Evolutionary conservation across 768 basidiomycete species (phyloP).

Genomic region (Russula foetens): DNA sequence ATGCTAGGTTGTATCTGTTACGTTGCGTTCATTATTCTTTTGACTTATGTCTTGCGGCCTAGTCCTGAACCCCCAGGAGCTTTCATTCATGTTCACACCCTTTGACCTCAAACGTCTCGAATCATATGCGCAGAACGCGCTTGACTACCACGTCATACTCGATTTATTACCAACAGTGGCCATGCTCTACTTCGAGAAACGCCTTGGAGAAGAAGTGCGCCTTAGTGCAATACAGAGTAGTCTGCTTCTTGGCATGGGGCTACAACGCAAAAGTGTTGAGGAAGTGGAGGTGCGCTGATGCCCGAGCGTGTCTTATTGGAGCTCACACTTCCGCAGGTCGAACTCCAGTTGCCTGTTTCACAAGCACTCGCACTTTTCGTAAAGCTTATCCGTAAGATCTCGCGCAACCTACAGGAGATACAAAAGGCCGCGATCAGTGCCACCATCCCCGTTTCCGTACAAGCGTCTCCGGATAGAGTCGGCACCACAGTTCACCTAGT

Average conservation of each 20-base stretch:
- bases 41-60: slow-evolving; percentile 28
- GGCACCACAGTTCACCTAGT: background rate
- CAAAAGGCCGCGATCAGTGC: slow-evolving; percentile 72
- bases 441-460: slow-evolving; percentile 38
- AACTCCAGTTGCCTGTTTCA: slow-evolving; percentile 76
- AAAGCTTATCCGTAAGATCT: slow-evolving; percentile 83
- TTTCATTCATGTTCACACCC: slow-evolving; percentile 64
- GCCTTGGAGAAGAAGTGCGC: slow-evolving; percentile 53
- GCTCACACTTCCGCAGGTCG: slow-evolving; percentile 37
- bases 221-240: slow-evolving; percentile 88
- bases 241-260: slow-evolving; percentile 80
- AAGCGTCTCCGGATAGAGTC: slow-evolving; percentile 5
- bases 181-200: slow-evolving; percentile 76
- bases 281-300: slow-evolving; percentile 62
- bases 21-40: background rate
- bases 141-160: slow-evolving; percentile 94
- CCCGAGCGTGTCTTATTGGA: background rate
- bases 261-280: slow-evolving; percentile 86
- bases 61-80: slow-evolving; percentile 43
- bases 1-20: slow-evolving; percentile 29
- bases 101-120: slow-evolving; percentile 95
- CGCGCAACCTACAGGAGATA: slow-evolving; percentile 63
- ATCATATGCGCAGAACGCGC: slow-evolving; percentile 90
- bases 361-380: slow-evolving; percentile 87
- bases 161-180: slow-evolving; percentile 83